Evolutionary conservation across 805 yeast genomes (phyloP).

Genomic region (Schwanniomyces occidentalis): DNA sequence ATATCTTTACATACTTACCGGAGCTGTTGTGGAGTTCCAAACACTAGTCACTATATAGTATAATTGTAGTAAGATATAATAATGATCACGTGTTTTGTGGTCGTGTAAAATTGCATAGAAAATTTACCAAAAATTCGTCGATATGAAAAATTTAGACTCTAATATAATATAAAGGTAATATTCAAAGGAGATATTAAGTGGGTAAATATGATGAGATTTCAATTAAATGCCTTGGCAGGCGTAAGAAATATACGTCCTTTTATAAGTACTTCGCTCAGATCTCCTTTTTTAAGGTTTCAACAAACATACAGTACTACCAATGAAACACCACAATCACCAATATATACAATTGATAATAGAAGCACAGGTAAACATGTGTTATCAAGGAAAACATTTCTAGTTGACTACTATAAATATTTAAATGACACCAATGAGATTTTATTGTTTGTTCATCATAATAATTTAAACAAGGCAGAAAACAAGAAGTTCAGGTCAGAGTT

Average conservation of each 20-base stretch:
- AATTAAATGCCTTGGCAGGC: slow-evolving; percentile 2
- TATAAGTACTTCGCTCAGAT: background rate
- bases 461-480: slow-evolving; percentile 69
- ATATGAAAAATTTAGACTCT: slow-evolving; percentile 1
- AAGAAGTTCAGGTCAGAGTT: slow-evolving; percentile 62
- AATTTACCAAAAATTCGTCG: slow-evolving; percentile 2
- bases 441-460: slow-evolving; percentile 82
- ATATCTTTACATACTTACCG: too few species aligned
- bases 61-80: too few species aligned
- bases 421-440: slow-evolving; percentile 69
- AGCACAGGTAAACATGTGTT: slow-evolving; percentile 60
- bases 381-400: slow-evolving; percentile 82
- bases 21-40: too few species aligned
- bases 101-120: slow-evolving; percentile 1
- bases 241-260: slow-evolving; percentile 4
- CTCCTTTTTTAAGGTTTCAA: slow-evolving; percentile 3
- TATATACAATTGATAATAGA: slow-evolving; percentile 20
- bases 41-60: too few species aligned
- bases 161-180: background rate
- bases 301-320: slow-evolving; percentile 3
- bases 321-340: slow-evolving; percentile 5
- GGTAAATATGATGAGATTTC: slow-evolving; percentile 5
- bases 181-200: slow-evolving; percentile 1
- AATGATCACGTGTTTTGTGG: too few species aligned
- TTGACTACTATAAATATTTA: slow-evolving; percentile 75